phyloP scores from a whole-genome alignment of 2,329 filamentous ascomycete species.

The Dothidotthia symphoricarpi region DNA sequence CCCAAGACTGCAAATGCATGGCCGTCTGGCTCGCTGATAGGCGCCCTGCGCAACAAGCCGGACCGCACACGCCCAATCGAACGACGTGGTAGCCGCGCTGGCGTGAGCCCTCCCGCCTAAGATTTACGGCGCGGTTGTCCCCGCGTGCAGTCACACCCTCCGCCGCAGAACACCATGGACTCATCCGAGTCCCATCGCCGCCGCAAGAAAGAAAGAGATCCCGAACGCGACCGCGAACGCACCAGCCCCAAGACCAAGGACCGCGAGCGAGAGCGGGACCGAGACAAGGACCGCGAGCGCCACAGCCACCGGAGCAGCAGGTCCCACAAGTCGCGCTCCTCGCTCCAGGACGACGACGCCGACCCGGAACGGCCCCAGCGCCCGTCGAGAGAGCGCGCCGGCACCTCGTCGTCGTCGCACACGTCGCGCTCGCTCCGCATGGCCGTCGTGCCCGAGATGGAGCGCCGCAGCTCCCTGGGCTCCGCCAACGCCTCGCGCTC shows the following conservation, averaged over 20 bases:
- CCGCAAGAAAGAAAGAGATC: conserved; percentile 35
- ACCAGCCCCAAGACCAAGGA: neutral
- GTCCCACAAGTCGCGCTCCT: conserved; percentile 33
- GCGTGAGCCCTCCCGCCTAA: conserved; percentile 19
- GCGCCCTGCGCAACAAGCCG: conserved; percentile 25
- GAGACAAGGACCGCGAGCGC: conserved; percentile 21
- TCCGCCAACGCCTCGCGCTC: conserved; percentile 40
- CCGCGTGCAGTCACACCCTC: conserved; percentile 22
- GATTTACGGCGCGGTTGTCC: too few relatives aligned
- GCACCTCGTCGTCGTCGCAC: conserved; percentile 28
- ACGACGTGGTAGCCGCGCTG: conserved; percentile 30
- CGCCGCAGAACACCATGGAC: conserved; percentile 25
- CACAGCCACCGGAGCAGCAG: conserved; percentile 14
- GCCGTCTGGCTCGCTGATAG: conserved; percentile 32
- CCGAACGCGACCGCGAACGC: conserved; percentile 1
- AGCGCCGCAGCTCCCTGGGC: conserved; percentile 39
- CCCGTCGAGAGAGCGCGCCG: conserved; percentile 27
- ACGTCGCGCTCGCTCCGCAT: conserved; percentile 35
- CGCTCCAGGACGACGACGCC: conserved; percentile 23
- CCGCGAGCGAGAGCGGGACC: conserved; percentile 26
- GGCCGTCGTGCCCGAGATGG: conserved; percentile 50
- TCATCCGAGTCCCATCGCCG: conserved; percentile 39
- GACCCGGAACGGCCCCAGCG: conserved; percentile 17
- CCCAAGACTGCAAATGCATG: conserved; percentile 26
- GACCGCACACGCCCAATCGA: conserved; percentile 37